These are phyloP conservation scores for Gynostemma pentaphyllum DNA, from an alignment of 306 rosid species.

Conservation along the genomic window DNA sequence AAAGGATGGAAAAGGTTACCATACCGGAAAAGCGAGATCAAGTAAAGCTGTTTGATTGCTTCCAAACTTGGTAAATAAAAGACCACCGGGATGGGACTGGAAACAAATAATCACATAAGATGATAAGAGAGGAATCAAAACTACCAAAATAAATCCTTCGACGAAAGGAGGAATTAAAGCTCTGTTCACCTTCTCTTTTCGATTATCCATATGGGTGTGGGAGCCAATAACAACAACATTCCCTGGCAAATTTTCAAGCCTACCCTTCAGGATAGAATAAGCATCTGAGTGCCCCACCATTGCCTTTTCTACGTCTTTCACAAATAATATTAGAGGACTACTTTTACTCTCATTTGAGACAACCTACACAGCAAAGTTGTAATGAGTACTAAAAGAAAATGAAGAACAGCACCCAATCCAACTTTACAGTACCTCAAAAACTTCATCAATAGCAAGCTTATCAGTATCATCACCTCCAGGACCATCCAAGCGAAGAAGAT, in stretches of 20 bases:
- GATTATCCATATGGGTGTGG: constrained; percentile 72
- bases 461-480: constrained; percentile 73
- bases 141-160: not conserved
- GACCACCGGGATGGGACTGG: constrained; percentile 77
- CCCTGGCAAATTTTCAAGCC: constrained; percentile 60
- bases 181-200: constrained; percentile 68
- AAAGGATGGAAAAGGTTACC: constrained; percentile 7
- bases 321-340: constrained; percentile 56
- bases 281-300: constrained; percentile 53
- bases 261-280: constrained; percentile 42
- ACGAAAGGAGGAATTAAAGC: not conserved
- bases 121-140: constrained; percentile 5
- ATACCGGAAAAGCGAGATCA: constrained; percentile 96
- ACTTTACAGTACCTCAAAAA: constrained; percentile 59
- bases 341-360: constrained; percentile 51
- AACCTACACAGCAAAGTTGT: constrained; percentile 31
- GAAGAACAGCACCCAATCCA: constrained; percentile 7
- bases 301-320: constrained; percentile 85
- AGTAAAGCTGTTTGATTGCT: constrained; percentile 84
- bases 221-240: constrained; percentile 84
- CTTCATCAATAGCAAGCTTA: constrained; percentile 62
- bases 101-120: constrained; percentile 9
- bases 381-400: constrained; percentile 15
- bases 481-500: constrained; percentile 55
- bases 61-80: constrained; percentile 81